A percentile compares a stretch with the other conserved stretches of the same genome.
Conservation (phyloP, 192 early-diverging fungal species). For the Oehlia diaphana region DNA sequence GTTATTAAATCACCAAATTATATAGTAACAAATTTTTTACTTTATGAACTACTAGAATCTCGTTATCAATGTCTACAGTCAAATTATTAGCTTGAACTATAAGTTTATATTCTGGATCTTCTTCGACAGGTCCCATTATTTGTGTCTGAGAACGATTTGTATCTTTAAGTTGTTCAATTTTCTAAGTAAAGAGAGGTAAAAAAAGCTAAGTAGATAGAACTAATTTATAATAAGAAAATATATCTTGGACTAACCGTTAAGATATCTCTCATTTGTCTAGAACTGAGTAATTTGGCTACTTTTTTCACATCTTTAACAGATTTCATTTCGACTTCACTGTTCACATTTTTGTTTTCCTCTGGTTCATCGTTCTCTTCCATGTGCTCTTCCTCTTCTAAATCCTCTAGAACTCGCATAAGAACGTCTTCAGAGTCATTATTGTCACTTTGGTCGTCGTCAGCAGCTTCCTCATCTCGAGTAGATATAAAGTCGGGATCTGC, state of each 20-base stretch:
- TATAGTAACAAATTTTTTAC: constrained; percentile 34
- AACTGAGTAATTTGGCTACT: constrained; percentile 65
- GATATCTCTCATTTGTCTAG: constrained; percentile 58
- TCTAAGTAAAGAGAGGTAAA: constrained; percentile 32
- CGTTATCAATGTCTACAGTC: constrained; percentile 83
- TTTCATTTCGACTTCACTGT: constrained; percentile 38
- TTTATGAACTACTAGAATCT: constrained; percentile 87
- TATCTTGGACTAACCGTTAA: constrained; percentile 51
- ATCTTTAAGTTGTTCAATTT: constrained; percentile 52
- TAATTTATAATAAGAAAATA: neutral
- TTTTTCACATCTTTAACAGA: constrained; percentile 57
- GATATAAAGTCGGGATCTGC: constrained; percentile 83
- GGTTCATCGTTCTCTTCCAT: constrained; percentile 48
- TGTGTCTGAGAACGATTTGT: constrained; percentile 35
- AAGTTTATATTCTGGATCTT: constrained; percentile 86
- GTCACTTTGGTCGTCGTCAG: constrained; percentile 32
- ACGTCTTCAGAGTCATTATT: constrained; percentile 37
- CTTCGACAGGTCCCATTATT: constrained; percentile 67
- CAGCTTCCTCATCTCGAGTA: constrained; percentile 49
- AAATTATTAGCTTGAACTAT: constrained; percentile 87
- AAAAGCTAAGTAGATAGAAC: neutral
- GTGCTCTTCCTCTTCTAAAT: constrained; percentile 49
- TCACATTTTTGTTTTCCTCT: constrained; percentile 50
- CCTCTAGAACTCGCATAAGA: constrained; percentile 35
- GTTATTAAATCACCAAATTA: neutral